Base-by-base conservation (phyloP, 306 rosid species). In the Prunus padus region DNA sequence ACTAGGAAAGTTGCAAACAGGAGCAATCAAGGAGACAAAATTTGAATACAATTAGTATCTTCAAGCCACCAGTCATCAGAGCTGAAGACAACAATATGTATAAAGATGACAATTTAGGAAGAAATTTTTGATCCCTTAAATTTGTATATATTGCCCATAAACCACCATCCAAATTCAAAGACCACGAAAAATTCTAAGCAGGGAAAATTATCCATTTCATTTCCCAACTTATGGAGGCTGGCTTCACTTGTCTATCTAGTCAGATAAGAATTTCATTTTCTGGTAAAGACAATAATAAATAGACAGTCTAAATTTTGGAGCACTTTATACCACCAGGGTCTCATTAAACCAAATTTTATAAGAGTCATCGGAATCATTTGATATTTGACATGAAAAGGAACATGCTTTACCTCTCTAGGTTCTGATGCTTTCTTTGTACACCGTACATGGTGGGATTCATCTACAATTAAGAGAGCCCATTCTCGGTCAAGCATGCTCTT, bases 401-500 rank as follows among this genome's bases (percentile, higher is more conserved):
- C 40, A 70, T 19, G 28, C 46, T 69, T 70, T 82, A 91, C 97
- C 97, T 95, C 98, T 75, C 86, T 92, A 51, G 97, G 86, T 85
- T 95, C 98, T 71, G 88, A 75, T 62, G 81, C 16, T 80, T 92
- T 95, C 84, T 90, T 92, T 15, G 97, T 77, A 76, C 97, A 88
- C 46, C 98, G 89, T 47, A 95, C 85, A 51, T 92, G 96, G 86
- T 95, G 98, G 76, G 97, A 95, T 81, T 95, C 98, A 82, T 95
- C 98, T 77, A 90, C 90, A 85, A 95, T 87, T 69, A 92, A 19
- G 72, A 90, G 85, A 85, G 91, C 90, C 98, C 98, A 95, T 60
- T 95, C 89, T 52, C 57, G 87, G 42, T 85, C 87, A 84, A 92
- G 89, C 89, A 92, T 92, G 86, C 88, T 92, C 81, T 90, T 90